Conservation (phyloP, 805 yeast genomes). For the Torulaspora microellipsoides region DNA sequence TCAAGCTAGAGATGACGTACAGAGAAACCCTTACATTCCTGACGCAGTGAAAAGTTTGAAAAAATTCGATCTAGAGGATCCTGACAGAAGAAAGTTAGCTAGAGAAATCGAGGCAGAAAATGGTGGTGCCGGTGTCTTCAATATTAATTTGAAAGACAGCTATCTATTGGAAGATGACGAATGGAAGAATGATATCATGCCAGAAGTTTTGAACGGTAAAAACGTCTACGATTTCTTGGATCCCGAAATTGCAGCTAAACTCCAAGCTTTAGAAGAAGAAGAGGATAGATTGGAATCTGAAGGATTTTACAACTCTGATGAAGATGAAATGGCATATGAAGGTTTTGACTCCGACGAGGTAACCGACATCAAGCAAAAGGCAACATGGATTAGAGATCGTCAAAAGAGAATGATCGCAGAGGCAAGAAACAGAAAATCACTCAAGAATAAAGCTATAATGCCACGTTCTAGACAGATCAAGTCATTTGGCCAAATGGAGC, state of each 20-base stretch:
- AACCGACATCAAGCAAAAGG: conserved; percentile 70
- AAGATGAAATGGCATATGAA: conserved; percentile 68
- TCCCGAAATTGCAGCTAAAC: conserved; percentile 88
- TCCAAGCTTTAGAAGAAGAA: conserved; percentile 94
- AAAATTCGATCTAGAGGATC: conserved; percentile 75
- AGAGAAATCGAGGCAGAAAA: conserved; percentile 89
- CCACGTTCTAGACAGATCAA: conserved; percentile 85
- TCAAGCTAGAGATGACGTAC: conserved; percentile 77
- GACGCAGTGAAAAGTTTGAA: conserved; percentile 56
- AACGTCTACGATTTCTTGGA: conserved; percentile 97
- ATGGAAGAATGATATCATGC: conserved; percentile 97
- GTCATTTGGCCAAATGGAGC: conserved; percentile 73
- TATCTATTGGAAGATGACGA: conserved; percentile 91
- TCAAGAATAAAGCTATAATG: conserved; percentile 81
- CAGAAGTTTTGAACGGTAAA: conserved; percentile 92
- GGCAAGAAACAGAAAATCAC: conserved; percentile 78
- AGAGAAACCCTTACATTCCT: conserved; percentile 78
- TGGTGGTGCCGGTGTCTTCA: conserved; percentile 99
- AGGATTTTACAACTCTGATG: conserved; percentile 93
- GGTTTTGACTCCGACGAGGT: conserved; percentile 64
- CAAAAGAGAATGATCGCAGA: conserved; percentile 91
- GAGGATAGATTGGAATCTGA: conserved; percentile 90
- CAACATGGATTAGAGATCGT: conserved; percentile 91
- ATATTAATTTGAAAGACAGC: conserved; percentile 87
- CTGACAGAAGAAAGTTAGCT: conserved; percentile 74